Base-by-base conservation (phyloP, 805 yeast genomes). In the Schwanniomyces yamadae region DNA sequence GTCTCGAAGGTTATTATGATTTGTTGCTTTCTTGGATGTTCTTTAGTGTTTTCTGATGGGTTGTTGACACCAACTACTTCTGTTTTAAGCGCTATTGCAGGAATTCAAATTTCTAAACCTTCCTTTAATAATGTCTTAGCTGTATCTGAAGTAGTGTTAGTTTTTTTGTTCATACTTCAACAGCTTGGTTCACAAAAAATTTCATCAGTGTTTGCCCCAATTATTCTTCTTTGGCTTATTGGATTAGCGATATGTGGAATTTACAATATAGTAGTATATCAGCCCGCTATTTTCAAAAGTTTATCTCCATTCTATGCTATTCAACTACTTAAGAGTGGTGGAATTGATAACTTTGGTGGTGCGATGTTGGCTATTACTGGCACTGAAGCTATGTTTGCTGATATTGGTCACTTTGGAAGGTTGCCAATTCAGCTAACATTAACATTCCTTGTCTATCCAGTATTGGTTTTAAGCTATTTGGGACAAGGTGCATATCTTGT, bases 301-400 rank as follows among this genome's bases (percentile, higher is more conserved):
- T 54, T 78, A 35, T 74, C 71, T 16, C 84, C 84, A 1, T 54
- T 59, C 33, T 70, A 71, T 45, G 83, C 82, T 1, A 61, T 75
- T 33, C 45, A 59, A n/a, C 64, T 66, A 24, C 54, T 78, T 41
- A 58, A 50, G 31, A 43, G 50, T 8, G 63, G 67, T 3, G 67
- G 65, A 14, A 56, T 72, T 19, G 76, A 70, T 48, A 57, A 65
- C 2, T 57, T 78, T 21, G 68, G 75, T 8, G 71, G 75, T 4
- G 73, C 75, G 3, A 69, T 78, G 73, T 67, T 78, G 28, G 61
- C 78, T 1, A 55, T 78, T 17, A 77, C 84, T 0, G 84, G 84
- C 21, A 62, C 75, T 4, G 84, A 78, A 44, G 82, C 83, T 5
- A 72, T 78, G 78, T 79, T 78, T 57, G 80, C 82, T 2, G 83